A percentile compares a stretch with the other conserved stretches of the same genome.
These are phyloP conservation scores for Pestalotiopsis sp. DNA, from an alignment of 2,329 filamentous ascomycete genomes.

Conservation along the genomic window DNA sequence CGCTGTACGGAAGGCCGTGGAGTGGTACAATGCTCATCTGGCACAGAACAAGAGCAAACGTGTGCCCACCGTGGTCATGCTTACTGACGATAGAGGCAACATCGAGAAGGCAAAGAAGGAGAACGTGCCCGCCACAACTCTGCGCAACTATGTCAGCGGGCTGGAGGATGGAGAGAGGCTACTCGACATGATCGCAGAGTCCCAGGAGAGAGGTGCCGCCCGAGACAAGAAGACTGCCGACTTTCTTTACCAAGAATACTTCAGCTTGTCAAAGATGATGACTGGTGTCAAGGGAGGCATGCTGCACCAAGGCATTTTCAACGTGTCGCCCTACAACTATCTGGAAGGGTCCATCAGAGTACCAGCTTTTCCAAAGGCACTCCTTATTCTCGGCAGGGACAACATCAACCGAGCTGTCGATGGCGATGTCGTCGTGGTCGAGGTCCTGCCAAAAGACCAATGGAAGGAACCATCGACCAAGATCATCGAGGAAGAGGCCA, in stretches of 20 bases:
- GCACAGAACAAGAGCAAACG: conserved; percentile 61
- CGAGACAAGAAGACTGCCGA: conserved; percentile 66
- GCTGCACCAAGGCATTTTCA: conserved; percentile 93
- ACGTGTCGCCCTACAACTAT: conserved; percentile 97
- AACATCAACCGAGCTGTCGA: conserved; percentile 95
- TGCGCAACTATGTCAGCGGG: conserved; percentile 78
- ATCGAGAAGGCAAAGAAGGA: conserved; percentile 80
- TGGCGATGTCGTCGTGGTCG: conserved; percentile 90
- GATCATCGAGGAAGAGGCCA: conserved; percentile 89
- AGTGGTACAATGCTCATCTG: conserved; percentile 90
- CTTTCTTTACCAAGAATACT: conserved; percentile 87
- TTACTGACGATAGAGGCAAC: conserved; percentile 91
- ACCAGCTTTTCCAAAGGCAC: conserved; percentile 83
- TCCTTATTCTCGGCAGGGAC: conserved; percentile 87
- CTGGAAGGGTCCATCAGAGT: conserved; percentile 91
- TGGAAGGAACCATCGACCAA: conserved; percentile 97
- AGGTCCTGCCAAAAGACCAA: conserved; percentile 89
- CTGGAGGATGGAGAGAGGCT: conserved; percentile 83
- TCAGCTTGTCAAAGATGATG: conserved; percentile 87
- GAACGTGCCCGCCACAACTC: conserved; percentile 67
- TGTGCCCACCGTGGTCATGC: conserved; percentile 82
- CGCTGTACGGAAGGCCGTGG: conserved; percentile 81
- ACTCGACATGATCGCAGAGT: conserved; percentile 90
- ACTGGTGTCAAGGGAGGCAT: conserved; percentile 88
- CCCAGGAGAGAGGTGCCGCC: conserved; percentile 67